Evolutionary conservation across 352 stramenopile species (phyloP).

Genomic region (Plasmopara viticola): DNA sequence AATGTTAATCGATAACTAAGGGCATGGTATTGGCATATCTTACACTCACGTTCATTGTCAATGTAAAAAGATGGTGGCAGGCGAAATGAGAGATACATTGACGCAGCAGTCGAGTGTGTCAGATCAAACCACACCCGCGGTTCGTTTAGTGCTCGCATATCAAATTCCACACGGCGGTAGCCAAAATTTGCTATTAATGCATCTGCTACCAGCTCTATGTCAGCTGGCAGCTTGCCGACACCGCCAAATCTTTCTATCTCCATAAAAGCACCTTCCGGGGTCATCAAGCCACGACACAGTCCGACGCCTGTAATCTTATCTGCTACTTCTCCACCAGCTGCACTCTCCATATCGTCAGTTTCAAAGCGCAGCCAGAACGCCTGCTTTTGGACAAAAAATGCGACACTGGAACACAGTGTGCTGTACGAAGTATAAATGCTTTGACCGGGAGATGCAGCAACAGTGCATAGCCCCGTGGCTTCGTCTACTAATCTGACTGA

Average conservation of each 20-base stretch:
- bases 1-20: conserved; percentile 32
- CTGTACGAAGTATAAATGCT: conserved; percentile 37
- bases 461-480: conserved; percentile 39
- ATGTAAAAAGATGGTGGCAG: conserved; percentile 36
- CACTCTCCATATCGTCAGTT: conserved; percentile 33
- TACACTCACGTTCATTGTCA: conserved; percentile 24
- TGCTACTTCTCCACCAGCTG: conserved; percentile 11
- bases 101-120: conserved; percentile 14
- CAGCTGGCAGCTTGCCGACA: neutral
- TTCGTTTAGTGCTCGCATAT: conserved; percentile 40
- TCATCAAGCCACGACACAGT: conserved; percentile 31
- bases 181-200: conserved; percentile 16
- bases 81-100: conserved; percentile 30
- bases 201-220: conserved; percentile 16
- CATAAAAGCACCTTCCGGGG: conserved; percentile 23
- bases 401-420: conserved; percentile 24
- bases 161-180: conserved; percentile 28
- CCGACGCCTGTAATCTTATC: conserved; percentile 19
- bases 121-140: conserved; percentile 43
- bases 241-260: conserved; percentile 21
- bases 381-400: conserved; percentile 25
- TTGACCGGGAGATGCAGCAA: conserved; percentile 23
- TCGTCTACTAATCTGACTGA: conserved; percentile 33
- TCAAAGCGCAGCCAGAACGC: conserved; percentile 50
- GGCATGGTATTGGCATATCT: conserved; percentile 30